Conservation (phyloP, 306 rosid species). For the Argentina anserina region DNA sequence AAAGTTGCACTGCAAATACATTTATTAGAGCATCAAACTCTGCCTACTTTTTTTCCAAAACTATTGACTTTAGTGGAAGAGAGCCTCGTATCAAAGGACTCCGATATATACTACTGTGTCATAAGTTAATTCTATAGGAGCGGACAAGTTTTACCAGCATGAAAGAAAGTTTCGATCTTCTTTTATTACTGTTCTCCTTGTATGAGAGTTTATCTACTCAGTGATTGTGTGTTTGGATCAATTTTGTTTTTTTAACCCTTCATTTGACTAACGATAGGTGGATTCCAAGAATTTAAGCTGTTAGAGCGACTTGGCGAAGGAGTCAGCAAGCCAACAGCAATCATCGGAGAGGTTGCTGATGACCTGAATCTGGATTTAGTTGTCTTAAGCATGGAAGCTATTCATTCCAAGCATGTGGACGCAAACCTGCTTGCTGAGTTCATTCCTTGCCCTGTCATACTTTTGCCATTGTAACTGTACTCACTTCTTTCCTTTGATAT, state of each 20-base stretch:
- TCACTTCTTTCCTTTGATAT: background rate
- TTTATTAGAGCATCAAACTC: background rate
- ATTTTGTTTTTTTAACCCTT: conserved; percentile 2
- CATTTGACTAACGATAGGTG: conserved; percentile 43
- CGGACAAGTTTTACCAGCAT: background rate
- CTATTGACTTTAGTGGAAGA: background rate
- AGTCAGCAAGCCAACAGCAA: conserved; percentile 71
- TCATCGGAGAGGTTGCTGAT: conserved; percentile 90
- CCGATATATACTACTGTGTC: background rate
- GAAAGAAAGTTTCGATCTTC: background rate
- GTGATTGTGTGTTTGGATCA: background rate
- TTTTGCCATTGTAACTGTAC: conserved; percentile 57
- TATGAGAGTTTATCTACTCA: background rate
- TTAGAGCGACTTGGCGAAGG: conserved; percentile 86
- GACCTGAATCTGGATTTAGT: conserved; percentile 87
- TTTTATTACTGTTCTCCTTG: background rate
- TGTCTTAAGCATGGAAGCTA: conserved; percentile 91
- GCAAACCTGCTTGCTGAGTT: conserved; percentile 93
- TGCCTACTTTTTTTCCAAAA: background rate
- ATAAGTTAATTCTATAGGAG: background rate
- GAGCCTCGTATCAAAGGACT: background rate
- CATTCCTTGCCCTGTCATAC: conserved; percentile 89
- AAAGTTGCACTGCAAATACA: background rate
- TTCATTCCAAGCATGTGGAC: conserved; percentile 90
- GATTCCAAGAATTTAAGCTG: conserved; percentile 69